Base-by-base conservation (phyloP, 2,329 filamentous ascomycete species). In the Daldinia eschscholtzii region DNA sequence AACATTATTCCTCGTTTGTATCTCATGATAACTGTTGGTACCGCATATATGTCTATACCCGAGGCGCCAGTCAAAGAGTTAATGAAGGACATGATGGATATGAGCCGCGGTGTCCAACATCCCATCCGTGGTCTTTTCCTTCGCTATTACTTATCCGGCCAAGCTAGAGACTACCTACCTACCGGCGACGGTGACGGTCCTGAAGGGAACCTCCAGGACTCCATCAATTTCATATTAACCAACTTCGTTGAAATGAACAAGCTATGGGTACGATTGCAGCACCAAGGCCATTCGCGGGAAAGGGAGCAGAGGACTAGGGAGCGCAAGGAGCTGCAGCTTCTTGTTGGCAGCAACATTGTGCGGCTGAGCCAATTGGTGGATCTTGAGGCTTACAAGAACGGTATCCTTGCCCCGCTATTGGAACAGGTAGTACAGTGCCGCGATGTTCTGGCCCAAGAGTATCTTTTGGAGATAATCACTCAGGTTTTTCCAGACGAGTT, bases 61-160 rank as follows among this genome's bases (percentile, higher is more conserved):
- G 96, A 98, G 86, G 96, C 97, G 65, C 96, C 96, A 0, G 96
- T 99, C 74, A 99, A 99, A 83, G 96, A 99, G 84, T 93, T 99
- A 70, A 99, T 99, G 96, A 99, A 99, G 83, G 96, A 99, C 81
- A 99, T 99, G 96, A 99, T 99, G 96, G 96, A 99, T 82, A 99
- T 99, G 96, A 98, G 94, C 82, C 89, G 96, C 71, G 96, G 96
- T 64, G 94, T 99, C 23, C 96, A 99, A 78, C 96, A 99, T 81
- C 96, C 96, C 15, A 94, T 98, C 70, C 93, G 96, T 65, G 96
- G 96, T 18, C 86, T 99, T 62, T 99, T 99, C 80, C 83, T 99
- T 76, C 91, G 96, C 78, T 99, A 99, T 82, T 99, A 98, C 79
- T 88, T 99, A 58, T 96, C 93, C 26, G 95, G 96, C 41, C 96